Conservation (phyloP, 2,329 filamentous ascomycete genomes). For the Xylariales sp. region DNA sequence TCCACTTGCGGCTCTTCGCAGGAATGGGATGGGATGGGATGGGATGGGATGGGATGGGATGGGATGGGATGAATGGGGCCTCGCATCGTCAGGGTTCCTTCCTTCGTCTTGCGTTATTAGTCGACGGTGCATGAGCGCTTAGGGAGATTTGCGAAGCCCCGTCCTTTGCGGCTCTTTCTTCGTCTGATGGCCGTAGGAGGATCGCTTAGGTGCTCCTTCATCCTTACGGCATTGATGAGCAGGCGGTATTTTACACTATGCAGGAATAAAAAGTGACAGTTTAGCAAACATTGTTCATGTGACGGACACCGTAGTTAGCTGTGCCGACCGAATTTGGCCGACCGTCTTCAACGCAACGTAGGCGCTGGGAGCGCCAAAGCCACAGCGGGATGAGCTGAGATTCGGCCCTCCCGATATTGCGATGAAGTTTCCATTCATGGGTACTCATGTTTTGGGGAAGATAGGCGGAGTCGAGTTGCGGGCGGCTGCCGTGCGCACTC, state of each 20-base stretch:
- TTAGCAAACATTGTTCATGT: neutral
- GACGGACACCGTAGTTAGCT: neutral
- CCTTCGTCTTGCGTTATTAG: constrained; percentile 16
- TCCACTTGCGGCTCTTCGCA: constrained; percentile 33
- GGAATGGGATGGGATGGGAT: constrained; percentile 19
- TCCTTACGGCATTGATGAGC: constrained; percentile 1
- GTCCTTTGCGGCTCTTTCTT: constrained; percentile 27
- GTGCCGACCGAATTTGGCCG: neutral
- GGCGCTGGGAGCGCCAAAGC: neutral
- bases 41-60: constrained; percentile 13
- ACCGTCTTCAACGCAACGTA: neutral
- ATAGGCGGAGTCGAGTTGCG: constrained; percentile 2
- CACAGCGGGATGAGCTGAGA: neutral
- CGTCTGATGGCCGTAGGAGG: neutral
- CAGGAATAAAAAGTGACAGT: neutral
- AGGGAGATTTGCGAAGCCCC: neutral
- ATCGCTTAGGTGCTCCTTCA: neutral
- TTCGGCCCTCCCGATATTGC: neutral
- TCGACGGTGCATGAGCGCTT: neutral
- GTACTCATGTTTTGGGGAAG: neutral
- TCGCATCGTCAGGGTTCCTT: constrained; percentile 13
- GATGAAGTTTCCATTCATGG: neutral
- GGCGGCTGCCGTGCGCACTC: neutral
- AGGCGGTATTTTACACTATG: neutral
- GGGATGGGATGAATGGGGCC: neutral